These are phyloP conservation scores for Platanthera guangdongensis DNA, from an alignment of 106 monocot species.

Conservation along the genomic window DNA sequence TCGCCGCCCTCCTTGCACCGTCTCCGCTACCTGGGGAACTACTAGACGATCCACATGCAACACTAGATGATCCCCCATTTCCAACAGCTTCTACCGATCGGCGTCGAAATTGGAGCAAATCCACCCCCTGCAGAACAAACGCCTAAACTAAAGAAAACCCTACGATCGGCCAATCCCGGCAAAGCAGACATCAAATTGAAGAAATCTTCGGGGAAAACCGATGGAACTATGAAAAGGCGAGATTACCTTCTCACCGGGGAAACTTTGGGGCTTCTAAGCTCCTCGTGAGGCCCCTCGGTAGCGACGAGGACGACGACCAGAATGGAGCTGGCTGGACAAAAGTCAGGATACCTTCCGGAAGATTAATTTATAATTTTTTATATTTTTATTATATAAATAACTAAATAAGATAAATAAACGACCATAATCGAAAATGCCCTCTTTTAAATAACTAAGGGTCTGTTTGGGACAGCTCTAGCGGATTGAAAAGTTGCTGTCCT, in stretches of 20 bases:
- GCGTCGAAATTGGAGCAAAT: neutral
- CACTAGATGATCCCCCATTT: slow-evolving; percentile 21
- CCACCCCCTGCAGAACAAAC: neutral
- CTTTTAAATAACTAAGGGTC: too few relatives aligned
- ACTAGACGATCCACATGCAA: slow-evolving; percentile 20
- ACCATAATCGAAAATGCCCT: too few relatives aligned
- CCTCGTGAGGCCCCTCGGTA: neutral
- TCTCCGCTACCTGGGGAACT: neutral
- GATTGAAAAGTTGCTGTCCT: too few relatives aligned
- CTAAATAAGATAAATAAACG: too few relatives aligned
- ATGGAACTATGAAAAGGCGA: neutral
- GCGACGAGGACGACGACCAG: neutral
- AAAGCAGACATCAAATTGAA: neutral
- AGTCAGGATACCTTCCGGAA: too few relatives aligned
- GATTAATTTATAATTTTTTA: too few relatives aligned
- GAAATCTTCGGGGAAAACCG: neutral
- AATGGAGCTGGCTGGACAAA: neutral
- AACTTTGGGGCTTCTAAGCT: neutral
- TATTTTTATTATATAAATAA: too few relatives aligned
- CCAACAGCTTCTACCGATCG: neutral
- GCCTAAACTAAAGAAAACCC: neutral
- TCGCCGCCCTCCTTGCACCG: neutral
- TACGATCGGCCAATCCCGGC: neutral
- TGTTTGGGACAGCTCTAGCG: too few relatives aligned
- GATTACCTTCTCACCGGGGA: neutral